Base-by-base conservation (phyloP, 768 basidiomycete genomes). In the Hericium erinaceus region DNA sequence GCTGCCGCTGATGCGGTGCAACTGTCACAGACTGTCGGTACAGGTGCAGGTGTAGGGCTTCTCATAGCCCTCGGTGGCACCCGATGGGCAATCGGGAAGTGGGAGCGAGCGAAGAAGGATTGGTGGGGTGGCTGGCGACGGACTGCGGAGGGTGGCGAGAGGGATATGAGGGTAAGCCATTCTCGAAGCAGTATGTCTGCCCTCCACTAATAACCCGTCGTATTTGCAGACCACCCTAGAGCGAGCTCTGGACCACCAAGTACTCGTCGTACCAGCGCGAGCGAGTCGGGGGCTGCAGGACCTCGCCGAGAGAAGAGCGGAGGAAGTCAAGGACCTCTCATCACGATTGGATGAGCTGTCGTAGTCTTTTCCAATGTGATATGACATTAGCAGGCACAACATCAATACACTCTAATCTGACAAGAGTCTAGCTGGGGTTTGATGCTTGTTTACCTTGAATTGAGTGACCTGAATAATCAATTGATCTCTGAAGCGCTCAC, bases 81-180 rank as follows among this genome's bases (percentile, higher is more conserved):
- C 44, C 60, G 70, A 39, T 65, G 63, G 60, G 64, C 64, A 13
- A 55, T 68, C 16, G 62, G 63, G 33, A 57, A 58, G 52, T 71
- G 68, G 69, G 66, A 70, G 10, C 63, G 59, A 41, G 65, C 62
- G 39, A 63, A 65, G 57, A 59, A 48, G 49, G 56, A 49, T 37
- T 71, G 66, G 65, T 67, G 63, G 62, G 57, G 58, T 8, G 68
- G 66, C 40, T 71, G 68, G 68, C 26, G 40, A n/a, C 57, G 70
- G 20, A 63, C 68, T 2, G 59, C 58, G 37, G 61, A 65, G 52
- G 67, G 68, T 1, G 63, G 68, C 3, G 67, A 66, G 56, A 55
- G 70, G 33, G 70, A 71, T 39, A 55, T 69, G 20, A 57, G 67
- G 66, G 62, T 57, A 39, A 22, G 55, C 51, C 7, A 15, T 24